A percentile compares a stretch with the other conserved stretches of the same genome.
phyloP scores from a whole-genome alignment of 2,329 filamentous ascomycete genomes.

The Ophiosphaerella herpotricha region DNA sequence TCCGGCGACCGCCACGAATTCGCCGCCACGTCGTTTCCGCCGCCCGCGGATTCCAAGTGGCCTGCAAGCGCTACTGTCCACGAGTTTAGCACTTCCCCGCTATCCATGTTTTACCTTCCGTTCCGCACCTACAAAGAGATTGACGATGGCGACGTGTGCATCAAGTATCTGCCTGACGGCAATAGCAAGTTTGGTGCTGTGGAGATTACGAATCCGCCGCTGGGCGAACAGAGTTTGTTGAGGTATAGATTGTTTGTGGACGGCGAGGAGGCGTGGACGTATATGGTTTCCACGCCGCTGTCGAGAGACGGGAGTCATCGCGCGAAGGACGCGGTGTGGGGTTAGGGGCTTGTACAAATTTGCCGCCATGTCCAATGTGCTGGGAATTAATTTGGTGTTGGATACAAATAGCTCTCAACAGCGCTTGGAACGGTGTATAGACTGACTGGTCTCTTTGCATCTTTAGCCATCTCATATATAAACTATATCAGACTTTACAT shows the following conservation, averaged over 20 bases:
- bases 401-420: too few relatives aligned
- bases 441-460: not conserved
- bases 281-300: slow-evolving; percentile 52
- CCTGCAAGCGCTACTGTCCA: slow-evolving; percentile 62
- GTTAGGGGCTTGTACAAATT: slow-evolving; percentile 17
- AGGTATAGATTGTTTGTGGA: slow-evolving; percentile 84
- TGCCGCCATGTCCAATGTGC: too few relatives aligned
- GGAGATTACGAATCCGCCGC: slow-evolving; percentile 71
- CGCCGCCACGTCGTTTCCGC: slow-evolving; percentile 77
- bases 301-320: slow-evolving; percentile 46
- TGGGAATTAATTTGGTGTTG: too few relatives aligned
- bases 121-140: slow-evolving; percentile 80
- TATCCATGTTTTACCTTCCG: slow-evolving; percentile 94
- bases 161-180: slow-evolving; percentile 86
- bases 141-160: slow-evolving; percentile 78
- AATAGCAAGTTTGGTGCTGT: slow-evolving; percentile 88
- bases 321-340: slow-evolving; percentile 54
- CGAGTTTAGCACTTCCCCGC: slow-evolving; percentile 88
- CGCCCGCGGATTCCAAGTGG: slow-evolving; percentile 64
- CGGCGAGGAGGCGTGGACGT: slow-evolving; percentile 76
- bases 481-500: not conserved
- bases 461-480: not conserved
- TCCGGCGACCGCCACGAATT: slow-evolving; percentile 98
- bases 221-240: slow-evolving; percentile 71
- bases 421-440: too few relatives aligned